Conservation (phyloP, 306 rosid species). For the Hippophae gyantsensis region DNA sequence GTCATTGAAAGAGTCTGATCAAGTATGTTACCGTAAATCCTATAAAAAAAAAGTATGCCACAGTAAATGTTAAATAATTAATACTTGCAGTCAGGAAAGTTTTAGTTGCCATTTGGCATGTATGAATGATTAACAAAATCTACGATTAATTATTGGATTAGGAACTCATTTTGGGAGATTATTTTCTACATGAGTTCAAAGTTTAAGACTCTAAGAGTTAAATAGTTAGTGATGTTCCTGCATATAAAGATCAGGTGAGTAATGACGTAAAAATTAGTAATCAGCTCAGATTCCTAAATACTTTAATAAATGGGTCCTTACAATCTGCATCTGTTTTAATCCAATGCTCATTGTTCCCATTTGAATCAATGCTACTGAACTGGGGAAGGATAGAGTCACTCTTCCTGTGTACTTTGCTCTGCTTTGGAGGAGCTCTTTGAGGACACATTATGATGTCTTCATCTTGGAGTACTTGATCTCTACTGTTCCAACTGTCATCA, state of each 20-base stretch:
- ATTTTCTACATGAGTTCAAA: not conserved
- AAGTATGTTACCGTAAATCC: not conserved
- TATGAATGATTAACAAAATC: not conserved
- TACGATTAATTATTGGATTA: not conserved
- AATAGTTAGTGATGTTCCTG: not conserved
- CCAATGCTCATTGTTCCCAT: constrained; percentile 72
- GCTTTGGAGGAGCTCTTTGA: constrained; percentile 34
- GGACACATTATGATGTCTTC: constrained; percentile 45
- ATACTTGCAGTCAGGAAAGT: too few species aligned
- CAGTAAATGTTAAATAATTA: not conserved
- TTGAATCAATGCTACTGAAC: constrained; percentile 39
- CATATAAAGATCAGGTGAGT: not conserved
- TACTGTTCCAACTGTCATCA: constrained; percentile 34
- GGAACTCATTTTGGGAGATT: not conserved
- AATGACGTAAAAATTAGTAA: not conserved
- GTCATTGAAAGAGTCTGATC: not conserved
- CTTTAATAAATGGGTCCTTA: constrained; percentile 26
- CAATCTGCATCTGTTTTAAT: constrained; percentile 89
- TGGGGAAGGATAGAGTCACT: constrained; percentile 45
- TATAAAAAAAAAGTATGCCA: too few species aligned
- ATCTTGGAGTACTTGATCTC: constrained; percentile 33
- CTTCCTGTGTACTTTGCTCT: constrained; percentile 32
- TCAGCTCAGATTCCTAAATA: not conserved
- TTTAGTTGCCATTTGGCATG: too few species aligned
- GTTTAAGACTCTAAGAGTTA: too few species aligned